Evolutionary conservation across 2,329 filamentous ascomycete genomes (phyloP).

Genomic region (Venturia oleaginea): DNA sequence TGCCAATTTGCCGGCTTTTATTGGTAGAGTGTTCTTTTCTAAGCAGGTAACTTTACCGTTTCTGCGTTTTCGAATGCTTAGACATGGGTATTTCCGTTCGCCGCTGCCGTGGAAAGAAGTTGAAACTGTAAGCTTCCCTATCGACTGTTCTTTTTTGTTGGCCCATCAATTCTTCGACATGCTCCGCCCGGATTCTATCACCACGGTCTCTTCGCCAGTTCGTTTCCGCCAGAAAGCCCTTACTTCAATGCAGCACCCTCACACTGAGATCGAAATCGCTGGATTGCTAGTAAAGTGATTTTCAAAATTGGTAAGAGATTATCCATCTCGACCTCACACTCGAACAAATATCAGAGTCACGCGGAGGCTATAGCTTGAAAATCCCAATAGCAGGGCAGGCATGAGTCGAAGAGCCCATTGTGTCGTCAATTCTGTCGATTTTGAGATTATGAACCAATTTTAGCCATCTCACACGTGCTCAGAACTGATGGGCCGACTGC

Average conservation of each 20-base stretch:
- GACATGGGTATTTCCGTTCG: conserved; percentile 56
- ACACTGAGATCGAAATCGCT: no score
- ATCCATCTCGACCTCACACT: no score
- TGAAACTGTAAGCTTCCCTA: neutral
- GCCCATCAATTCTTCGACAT: neutral
- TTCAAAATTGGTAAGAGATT: no score
- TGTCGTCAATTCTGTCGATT: neutral
- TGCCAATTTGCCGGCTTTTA: conserved; percentile 55
- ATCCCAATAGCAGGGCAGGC: no score
- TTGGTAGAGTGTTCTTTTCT: conserved; percentile 70
- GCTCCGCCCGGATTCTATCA: no score
- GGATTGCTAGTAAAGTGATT: no score
- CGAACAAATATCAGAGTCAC: no score
- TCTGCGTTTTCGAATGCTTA: conserved; percentile 63
- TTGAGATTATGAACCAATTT: neutral
- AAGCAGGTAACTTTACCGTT: conserved; percentile 66
- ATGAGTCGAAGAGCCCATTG: no score
- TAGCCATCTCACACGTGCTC: neutral
- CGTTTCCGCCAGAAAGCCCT: no score
- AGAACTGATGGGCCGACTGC: neutral
- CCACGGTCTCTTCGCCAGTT: no score
- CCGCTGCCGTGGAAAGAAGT: conserved; percentile 53
- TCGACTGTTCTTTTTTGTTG: neutral
- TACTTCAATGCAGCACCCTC: no score
- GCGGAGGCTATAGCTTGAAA: no score